Conservation (phyloP, 768 basidiomycete species). For the Hericium alpestre region DNA sequence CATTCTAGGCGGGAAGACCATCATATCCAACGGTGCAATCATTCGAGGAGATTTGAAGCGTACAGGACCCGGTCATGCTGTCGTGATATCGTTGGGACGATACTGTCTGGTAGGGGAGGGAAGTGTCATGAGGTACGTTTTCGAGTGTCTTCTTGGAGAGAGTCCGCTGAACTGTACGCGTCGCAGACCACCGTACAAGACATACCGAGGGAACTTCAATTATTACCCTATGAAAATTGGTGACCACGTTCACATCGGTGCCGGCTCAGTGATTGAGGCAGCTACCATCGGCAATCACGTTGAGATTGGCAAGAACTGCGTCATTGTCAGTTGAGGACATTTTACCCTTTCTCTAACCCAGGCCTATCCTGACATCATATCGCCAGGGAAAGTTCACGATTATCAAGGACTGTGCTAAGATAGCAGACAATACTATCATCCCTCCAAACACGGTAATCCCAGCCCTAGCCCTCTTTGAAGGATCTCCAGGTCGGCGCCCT, state of each 20-base stretch:
- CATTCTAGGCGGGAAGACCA: conserved; percentile 92
- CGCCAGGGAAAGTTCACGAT: conserved; percentile 88
- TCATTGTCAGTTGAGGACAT: conserved; percentile 54
- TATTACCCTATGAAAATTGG: conserved; percentile 98
- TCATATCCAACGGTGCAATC: conserved; percentile 83
- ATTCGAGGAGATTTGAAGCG: conserved; percentile 89
- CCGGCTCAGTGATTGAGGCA: conserved; percentile 84
- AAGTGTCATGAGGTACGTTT: conserved; percentile 68
- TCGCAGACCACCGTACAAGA: conserved; percentile 74
- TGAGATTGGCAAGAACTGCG: conserved; percentile 89
- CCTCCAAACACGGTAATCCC: conserved; percentile 91
- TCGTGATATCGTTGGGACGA: conserved; percentile 85
- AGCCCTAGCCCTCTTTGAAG: conserved; percentile 72
- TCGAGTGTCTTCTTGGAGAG: not conserved
- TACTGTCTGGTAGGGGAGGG: conserved; percentile 90
- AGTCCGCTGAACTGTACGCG: not conserved
- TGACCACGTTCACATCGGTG: conserved; percentile 90
- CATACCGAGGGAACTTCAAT: conserved; percentile 84
- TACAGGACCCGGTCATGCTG: conserved; percentile 84
- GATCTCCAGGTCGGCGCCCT: conserved; percentile 67
- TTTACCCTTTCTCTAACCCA: not conserved
- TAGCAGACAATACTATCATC: conserved; percentile 82
- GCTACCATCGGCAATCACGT: conserved; percentile 91
- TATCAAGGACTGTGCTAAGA: conserved; percentile 88
- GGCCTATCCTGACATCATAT: not conserved